phyloP scores from a whole-genome alignment of 208 protist species.

The Wallacemonas sp. region DNA sequence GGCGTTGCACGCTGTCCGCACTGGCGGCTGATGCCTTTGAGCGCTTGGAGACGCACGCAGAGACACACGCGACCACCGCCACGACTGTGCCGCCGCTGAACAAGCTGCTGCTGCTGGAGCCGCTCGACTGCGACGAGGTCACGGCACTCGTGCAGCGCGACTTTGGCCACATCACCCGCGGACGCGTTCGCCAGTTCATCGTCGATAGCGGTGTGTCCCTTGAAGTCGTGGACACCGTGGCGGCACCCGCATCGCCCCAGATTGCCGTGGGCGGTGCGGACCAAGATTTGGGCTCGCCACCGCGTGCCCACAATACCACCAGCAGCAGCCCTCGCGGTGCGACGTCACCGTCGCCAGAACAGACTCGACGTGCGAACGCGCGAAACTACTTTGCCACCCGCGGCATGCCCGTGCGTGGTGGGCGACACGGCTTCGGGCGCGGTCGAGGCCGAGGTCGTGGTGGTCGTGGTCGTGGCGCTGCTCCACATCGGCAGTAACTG shows the following conservation, averaged over 20 bases:
- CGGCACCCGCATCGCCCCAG: too few species aligned
- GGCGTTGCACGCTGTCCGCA: conserved; percentile 61
- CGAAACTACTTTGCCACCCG: conserved; percentile 38
- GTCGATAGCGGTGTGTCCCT: conserved; percentile 55
- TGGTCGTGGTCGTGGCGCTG: conserved; percentile 15
- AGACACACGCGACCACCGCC: neutral
- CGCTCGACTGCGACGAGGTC: conserved; percentile 44
- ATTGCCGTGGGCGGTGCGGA: too few species aligned
- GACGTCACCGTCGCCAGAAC: conserved; percentile 32
- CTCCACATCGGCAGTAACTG: neutral
- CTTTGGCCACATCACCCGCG: conserved; percentile 57
- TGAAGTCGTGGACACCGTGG: conserved; percentile 25
- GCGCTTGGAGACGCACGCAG: conserved; percentile 27
- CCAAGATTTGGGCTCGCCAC: too few species aligned
- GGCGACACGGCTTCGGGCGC: conserved; percentile 15
- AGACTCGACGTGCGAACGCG: conserved; percentile 36
- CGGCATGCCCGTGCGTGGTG: conserved; percentile 25
- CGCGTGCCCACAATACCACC: too few species aligned
- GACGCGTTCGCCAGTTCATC: conserved; percentile 57
- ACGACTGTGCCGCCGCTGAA: conserved; percentile 9
- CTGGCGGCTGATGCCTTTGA: conserved; percentile 55
- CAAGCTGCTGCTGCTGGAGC: conserved; percentile 62
- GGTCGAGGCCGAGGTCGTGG: conserved; percentile 21
- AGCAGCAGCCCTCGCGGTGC: too few species aligned
- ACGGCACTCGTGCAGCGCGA: conserved; percentile 38